phyloP scores from a whole-genome alignment of 2,329 filamentous ascomycete species.

The Aquanectria penicillioides region DNA sequence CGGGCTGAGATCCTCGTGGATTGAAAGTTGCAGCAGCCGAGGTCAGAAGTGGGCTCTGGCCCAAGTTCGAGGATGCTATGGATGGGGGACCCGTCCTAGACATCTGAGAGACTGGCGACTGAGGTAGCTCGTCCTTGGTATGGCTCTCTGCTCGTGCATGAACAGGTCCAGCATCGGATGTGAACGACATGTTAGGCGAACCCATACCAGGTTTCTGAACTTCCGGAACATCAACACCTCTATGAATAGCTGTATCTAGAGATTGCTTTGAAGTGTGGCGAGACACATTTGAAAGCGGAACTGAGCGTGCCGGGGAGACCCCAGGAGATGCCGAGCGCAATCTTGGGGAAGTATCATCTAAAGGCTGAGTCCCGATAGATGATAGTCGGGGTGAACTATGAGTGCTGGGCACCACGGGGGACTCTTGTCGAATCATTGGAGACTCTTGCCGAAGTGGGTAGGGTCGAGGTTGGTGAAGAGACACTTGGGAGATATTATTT shows the following conservation, averaged over 20 bases:
- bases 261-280: slow-evolving; percentile 34
- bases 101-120: slow-evolving; percentile 38
- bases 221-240: slow-evolving; percentile 17
- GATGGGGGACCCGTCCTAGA: slow-evolving; percentile 37
- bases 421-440: slow-evolving; percentile 20
- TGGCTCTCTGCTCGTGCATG: slow-evolving; percentile 20
- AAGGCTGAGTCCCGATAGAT: slow-evolving; percentile 18
- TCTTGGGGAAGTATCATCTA: slow-evolving; percentile 18
- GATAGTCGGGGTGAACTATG: slow-evolving; percentile 25
- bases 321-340: slow-evolving; percentile 31
- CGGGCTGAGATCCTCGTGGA: slow-evolving; percentile 27
- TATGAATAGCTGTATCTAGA: slow-evolving; percentile 30
- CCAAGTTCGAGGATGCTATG: slow-evolving; percentile 36
- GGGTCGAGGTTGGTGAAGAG: slow-evolving; percentile 13
- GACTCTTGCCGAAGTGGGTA: slow-evolving; percentile 16
- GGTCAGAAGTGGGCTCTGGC: slow-evolving; percentile 38
- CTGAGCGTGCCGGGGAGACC: slow-evolving; percentile 25
- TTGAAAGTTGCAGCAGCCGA: slow-evolving; percentile 21
- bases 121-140: slow-evolving; percentile 28
- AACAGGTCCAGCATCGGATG: slow-evolving; percentile 17
- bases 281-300: slow-evolving; percentile 25
- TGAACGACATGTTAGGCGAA: slow-evolving; percentile 30
- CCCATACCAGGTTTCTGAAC: slow-evolving; percentile 26
- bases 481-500: background rate
- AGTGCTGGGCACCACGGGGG: background rate